Evolutionary conservation across 169 alveolate genomes (phyloP).

Genomic region (Miamiensis avidus): DNA sequence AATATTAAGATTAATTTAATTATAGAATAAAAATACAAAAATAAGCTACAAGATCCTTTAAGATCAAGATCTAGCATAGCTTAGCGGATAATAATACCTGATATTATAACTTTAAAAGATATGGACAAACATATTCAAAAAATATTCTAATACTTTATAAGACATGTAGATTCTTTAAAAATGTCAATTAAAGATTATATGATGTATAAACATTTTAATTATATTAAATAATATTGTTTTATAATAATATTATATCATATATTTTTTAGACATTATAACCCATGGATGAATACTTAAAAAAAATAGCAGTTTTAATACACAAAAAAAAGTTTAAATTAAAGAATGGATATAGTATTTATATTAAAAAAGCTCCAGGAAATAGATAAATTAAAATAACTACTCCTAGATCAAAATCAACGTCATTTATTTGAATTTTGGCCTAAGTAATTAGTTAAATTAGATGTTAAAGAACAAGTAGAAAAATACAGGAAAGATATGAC

Average conservation of each 20-base stretch:
- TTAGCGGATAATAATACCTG: neutral
- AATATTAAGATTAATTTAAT: too few species aligned
- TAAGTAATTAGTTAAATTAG: neutral
- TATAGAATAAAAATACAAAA: neutral
- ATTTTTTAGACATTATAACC: neutral
- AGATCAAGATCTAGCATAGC: too few species aligned
- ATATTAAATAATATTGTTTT: too few species aligned
- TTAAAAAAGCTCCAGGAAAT: neutral
- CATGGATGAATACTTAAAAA: neutral
- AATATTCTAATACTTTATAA: too few species aligned
- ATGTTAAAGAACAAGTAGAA: neutral
- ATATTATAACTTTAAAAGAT: neutral
- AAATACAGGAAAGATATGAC: neutral
- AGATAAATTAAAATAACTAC: neutral
- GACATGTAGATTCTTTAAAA: neutral
- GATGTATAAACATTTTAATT: neutral
- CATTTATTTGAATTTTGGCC: neutral
- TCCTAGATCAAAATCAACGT: neutral
- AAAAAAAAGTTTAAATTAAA: too few species aligned
- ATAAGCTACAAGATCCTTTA: too few species aligned
- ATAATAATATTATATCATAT: too few species aligned
- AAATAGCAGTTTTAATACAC: neutral
- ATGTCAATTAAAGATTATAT: neutral
- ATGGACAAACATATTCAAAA: neutral
- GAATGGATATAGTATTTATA: neutral